Evolutionary conservation across 225 moss, liverwort and hornwort genomes (phyloP), one percentile per base, ranked within the genome.

Genomic region (Polytrichum commune): DNA sequence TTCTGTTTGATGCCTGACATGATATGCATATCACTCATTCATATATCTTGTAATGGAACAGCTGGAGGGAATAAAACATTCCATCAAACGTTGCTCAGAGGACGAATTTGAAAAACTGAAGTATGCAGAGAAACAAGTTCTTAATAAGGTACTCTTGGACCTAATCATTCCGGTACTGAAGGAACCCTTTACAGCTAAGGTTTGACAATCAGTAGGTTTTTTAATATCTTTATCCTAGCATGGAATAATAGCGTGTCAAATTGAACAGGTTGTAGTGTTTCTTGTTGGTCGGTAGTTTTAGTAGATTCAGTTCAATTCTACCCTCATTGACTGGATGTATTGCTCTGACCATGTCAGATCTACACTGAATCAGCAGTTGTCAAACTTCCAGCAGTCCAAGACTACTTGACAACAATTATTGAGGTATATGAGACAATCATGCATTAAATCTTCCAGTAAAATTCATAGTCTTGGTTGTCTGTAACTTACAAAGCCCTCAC

Each of bases 51-150:
- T 22, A 24, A 58, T 65, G 77, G 60, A 60, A 76, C 82, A 97
- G 97, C 80, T 95, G 72, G 91, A 93, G 65, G 78, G 53, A 67
- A 73, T 86, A 25, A 94, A 88, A 72, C 79, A 64, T 63, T 78
- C 82, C 61, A 80, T 93, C 28, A 91, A 86, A 74, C 29, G 54
- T 57, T 86, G 86, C 72, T 64, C 68, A 29, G 78, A 81, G 74
- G 92, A 94, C 63, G 88, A 90, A 19, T 58, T 71, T 54, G 78
- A 78, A 38, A 88, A 78, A 67, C 81, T 89, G 16, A 95, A 91
- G 78, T 81, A 81, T 55, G 70, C 81, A 64, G 95, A 98, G 79
- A 94, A 92, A 80, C 91, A 93, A 77, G 90, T 95, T 54, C 76
- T 98, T 22, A 81, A 85, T 29, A 92, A 97, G 96, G 96, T 96